Evolutionary conservation across 2,329 filamentous ascomycete species (phyloP).

Genomic region (Paraphoma chrysanthemicola): DNA sequence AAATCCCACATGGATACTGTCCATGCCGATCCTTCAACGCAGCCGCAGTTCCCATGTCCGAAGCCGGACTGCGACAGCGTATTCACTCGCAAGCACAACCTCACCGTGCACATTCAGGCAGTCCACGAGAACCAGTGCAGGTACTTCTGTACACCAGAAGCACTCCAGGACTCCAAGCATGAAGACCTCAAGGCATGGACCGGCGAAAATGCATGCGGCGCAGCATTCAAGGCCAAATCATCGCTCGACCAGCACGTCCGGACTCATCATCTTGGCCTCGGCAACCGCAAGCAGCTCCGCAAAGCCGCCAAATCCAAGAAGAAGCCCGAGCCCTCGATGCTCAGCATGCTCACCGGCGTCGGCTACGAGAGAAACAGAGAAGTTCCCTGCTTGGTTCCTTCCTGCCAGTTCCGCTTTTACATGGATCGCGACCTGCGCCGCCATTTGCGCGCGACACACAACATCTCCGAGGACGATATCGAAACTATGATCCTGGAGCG

Average conservation of each 20-base stretch:
- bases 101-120: constrained; percentile 78
- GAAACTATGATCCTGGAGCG: constrained; percentile 49
- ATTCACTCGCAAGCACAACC: constrained; percentile 85
- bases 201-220: constrained; percentile 72
- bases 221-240: constrained; percentile 77
- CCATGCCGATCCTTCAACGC: constrained; percentile 57
- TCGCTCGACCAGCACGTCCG: constrained; percentile 85
- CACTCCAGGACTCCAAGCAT: constrained; percentile 63
- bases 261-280: constrained; percentile 76
- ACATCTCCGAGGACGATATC: constrained; percentile 42
- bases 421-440: constrained; percentile 64
- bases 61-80: constrained; percentile 73
- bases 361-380: constrained; percentile 59
- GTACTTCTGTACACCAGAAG: constrained; percentile 79
- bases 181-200: constrained; percentile 67
- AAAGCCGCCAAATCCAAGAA: constrained; percentile 47
- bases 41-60: constrained; percentile 68
- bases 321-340: constrained; percentile 32
- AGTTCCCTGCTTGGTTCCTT: constrained; percentile 60
- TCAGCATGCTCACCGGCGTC: constrained; percentile 62
- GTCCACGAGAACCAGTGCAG: constrained; percentile 76
- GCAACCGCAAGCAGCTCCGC: constrained; percentile 46
- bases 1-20: constrained; percentile 75
- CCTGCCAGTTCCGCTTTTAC: constrained; percentile 63
- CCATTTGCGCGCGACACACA: constrained; percentile 59